A percentile compares a stretch with the other conserved stretches of the same genome.
Evolutionary conservation across 148 eudicot genomes (phyloP).

Genomic region (Agrostemma githago): DNA sequence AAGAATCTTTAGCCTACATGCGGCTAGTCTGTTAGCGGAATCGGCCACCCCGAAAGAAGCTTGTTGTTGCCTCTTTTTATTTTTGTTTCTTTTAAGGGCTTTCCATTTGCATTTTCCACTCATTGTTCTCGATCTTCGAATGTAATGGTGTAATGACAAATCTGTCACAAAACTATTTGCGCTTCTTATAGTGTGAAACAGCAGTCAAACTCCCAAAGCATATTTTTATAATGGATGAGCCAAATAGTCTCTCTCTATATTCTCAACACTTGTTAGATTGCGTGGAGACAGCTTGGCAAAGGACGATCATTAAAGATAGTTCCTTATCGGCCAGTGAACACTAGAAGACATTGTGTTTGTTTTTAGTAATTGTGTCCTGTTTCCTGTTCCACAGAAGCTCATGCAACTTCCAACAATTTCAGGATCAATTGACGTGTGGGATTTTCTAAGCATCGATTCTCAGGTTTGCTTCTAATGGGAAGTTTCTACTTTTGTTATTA

Average conservation of each 20-base stretch:
- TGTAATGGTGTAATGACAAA: background rate
- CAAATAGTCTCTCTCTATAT: too few relatives aligned
- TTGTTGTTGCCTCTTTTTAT: background rate
- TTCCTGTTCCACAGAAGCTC: conserved; percentile 58
- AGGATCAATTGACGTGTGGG: conserved; percentile 98
- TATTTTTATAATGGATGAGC: background rate
- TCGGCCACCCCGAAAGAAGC: background rate
- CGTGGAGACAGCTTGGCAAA: too few relatives aligned
- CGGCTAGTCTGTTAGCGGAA: background rate
- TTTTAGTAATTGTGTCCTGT: conserved; percentile 18
- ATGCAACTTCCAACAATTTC: conserved; percentile 89
- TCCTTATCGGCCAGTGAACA: background rate
- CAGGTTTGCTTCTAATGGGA: conserved; percentile 53
- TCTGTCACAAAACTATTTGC: background rate
- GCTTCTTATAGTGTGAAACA: too few relatives aligned
- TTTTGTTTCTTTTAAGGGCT: background rate
- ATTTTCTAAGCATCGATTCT: conserved; percentile 96
- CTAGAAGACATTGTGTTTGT: background rate
- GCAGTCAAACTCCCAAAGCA: background rate
- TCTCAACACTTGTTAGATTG: too few relatives aligned
- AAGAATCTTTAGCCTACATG: conserved; percentile 1
- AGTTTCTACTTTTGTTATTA: background rate
- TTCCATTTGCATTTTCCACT: background rate
- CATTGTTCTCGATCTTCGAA: background rate
- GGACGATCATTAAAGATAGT: background rate